phyloP scores from a whole-genome alignment of 2,329 filamentous ascomycete genomes.

The Claviceps purpurea region DNA sequence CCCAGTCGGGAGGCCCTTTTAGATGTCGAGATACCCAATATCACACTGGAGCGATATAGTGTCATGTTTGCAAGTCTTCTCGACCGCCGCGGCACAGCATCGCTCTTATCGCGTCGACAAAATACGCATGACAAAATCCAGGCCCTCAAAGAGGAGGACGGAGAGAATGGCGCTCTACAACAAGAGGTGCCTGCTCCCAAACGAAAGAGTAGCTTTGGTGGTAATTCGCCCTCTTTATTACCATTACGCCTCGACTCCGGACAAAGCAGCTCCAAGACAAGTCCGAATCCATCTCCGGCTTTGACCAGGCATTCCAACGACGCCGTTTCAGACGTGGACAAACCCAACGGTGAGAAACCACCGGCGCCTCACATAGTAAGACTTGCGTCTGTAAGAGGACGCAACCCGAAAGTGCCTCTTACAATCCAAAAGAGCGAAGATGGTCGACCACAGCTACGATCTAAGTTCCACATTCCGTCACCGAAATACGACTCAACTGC shows the following conservation, averaged over 20 bases:
- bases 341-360: not conserved
- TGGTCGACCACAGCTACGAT: slow-evolving; percentile 3
- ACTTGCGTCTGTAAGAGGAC: slow-evolving; percentile 1
- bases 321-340: slow-evolving; percentile 16
- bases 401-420: not conserved
- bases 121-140: slow-evolving; percentile 42
- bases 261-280: slow-evolving; percentile 23
- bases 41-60: slow-evolving; percentile 79
- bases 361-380: slow-evolving; percentile 3
- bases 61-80: slow-evolving; percentile 81
- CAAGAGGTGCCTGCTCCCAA: slow-evolving; percentile 15
- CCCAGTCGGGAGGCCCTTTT: slow-evolving; percentile 29
- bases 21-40: slow-evolving; percentile 66
- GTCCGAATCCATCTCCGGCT: slow-evolving; percentile 44
- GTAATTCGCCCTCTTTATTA: slow-evolving; percentile 24
- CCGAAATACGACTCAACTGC: not conserved
- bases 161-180: not conserved
- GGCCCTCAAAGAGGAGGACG: not conserved
- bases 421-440: not conserved
- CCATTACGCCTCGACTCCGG: slow-evolving; percentile 21
- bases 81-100: slow-evolving; percentile 24
- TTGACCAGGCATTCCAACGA: slow-evolving; percentile 29
- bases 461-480: slow-evolving; percentile 6
- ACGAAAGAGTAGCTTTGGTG: not conserved
- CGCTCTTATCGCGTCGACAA: slow-evolving; percentile 42